Conservation (phyloP, 306 rosid genomes). For the Pyrus bretschneideri region DNA sequence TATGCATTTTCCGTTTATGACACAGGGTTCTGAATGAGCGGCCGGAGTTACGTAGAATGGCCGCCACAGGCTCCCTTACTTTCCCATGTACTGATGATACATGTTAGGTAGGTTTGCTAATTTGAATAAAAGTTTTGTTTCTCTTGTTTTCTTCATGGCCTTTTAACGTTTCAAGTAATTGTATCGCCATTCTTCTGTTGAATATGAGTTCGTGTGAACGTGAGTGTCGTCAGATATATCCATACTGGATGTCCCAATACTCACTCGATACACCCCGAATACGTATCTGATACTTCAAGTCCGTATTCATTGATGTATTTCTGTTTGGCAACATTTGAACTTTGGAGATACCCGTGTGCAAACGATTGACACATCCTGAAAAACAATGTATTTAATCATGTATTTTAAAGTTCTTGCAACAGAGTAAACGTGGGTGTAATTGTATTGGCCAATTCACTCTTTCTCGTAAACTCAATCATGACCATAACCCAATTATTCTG, state of each 20-base stretch:
- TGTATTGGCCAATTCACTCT: too few relatives aligned
- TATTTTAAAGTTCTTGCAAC: too few relatives aligned
- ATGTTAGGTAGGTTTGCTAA: neutral
- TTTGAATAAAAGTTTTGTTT: neutral
- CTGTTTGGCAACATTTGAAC: too few relatives aligned
- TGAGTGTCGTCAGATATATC: too few relatives aligned
- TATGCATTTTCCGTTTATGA: slow-evolving; percentile 23
- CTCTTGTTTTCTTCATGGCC: neutral
- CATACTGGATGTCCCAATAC: neutral
- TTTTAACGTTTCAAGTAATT: neutral
- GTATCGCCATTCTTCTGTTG: neutral
- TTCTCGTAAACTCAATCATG: too few relatives aligned
- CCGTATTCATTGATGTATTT: neutral
- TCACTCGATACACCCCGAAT: neutral
- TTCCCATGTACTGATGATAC: slow-evolving; percentile 9
- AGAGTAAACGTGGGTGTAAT: too few relatives aligned
- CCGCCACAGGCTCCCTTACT: slow-evolving; percentile 56
- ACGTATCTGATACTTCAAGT: neutral
- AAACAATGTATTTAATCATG: neutral
- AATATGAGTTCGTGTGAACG: neutral
- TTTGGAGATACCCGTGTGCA: too few relatives aligned
- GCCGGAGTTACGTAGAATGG: slow-evolving; percentile 57
- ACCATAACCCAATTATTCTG: too few relatives aligned
- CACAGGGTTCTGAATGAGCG: slow-evolving; percentile 71
- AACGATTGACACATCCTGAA: too few relatives aligned